Base-by-base conservation (phyloP, 2,329 filamentous ascomycete species). In the Talaromyces funiculosus region DNA sequence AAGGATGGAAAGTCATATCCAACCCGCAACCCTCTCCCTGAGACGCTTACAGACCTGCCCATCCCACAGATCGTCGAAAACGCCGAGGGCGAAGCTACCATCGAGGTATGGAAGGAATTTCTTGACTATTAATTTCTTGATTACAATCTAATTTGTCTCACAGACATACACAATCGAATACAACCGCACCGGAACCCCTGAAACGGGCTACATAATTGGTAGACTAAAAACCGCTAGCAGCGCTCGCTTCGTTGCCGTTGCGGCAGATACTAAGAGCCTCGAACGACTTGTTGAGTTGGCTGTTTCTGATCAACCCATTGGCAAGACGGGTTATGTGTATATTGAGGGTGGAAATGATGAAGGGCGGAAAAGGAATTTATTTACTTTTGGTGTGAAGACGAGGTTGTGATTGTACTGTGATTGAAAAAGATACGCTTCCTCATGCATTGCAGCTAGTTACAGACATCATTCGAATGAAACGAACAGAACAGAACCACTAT, bases 161-260 rank as follows among this genome's bases (percentile, higher is more conserved):
- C 63, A 85, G 81, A 86, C 84, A 9, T 87, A 86, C 59, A 86
- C 84, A 0, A 81, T 86, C 1, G 80, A 85, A 55, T 86, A 81
- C 66, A 72, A 74, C 26, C 77, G 84, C 3, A 75, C 81, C 59
- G 82, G 81, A 3, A 73, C 67, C 0, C 82, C 84, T 0, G 59
- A 71, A 14, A 68, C 69, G 31, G 84, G 79, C 1, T 77, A 80
- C 67, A 71, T 86, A 2, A 74, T 86, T 0, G 84, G 84, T 0
- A 74, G 81, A 33, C 64, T 87, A 59, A 77, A 71, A 56, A n/a
- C n/a, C 33, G 67, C 64, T 0, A 79, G 72, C 59, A 75, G 75
- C 0, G 73, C 78, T 58, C 75, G 84, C 0, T 85, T 86, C 64
- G 62, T 86, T 3, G 83, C 84, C 0, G 86, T 86, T 63, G 77